Base-by-base conservation (phyloP, 225 moss, liverwort and hornwort species). In the Lunularia cruciata region DNA sequence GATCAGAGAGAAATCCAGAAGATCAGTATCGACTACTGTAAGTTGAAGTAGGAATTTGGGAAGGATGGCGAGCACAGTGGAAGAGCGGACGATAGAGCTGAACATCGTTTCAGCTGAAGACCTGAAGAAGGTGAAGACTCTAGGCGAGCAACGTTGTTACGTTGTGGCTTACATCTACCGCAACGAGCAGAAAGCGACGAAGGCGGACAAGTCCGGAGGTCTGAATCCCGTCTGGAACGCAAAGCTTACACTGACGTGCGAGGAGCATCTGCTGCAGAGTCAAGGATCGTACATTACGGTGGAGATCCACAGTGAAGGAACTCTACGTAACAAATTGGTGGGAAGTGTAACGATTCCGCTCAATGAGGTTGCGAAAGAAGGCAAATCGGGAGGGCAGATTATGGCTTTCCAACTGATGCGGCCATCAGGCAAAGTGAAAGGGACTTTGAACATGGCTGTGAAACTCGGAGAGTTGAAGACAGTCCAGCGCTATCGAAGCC, bases 141-240 rank as follows among this genome's bases (percentile, higher is more conserved):
- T 87, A 47, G 86, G 86, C 40, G 87, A 52, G 81, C 86, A 87
- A 83, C 68, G 68, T 52, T 83, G 84, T 15, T 88, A 82, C 60
- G 81, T 83, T 8, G 87, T 89, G 34, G 89, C 72, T 5, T 89
- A 84, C 73, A 74, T 89, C 13, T 63, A 83, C 67, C 79, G 84
- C 0, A 68, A 79, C 54, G 76, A 81, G 70, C 84, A 88, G 67
- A 76, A 73, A 23, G 75, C 78, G 3, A 86, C 89, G 4, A 81
- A 79, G 54, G 63, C 77, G 73, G 87, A 89, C 67, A 74, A 76
- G 49, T 77, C 59, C 6, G 91, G 89, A n/a, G 85, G 89, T 12
- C 15, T 65, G 57, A 88, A 84, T 55, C 94, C 94, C 30, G 75
- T 72, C 5, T 94, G 94, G 94, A 94, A 94, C 59, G 57, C 83